A percentile compares a stretch with the other conserved stretches of the same genome.
Conservation (phyloP, 2,329 filamentous ascomycete species). For the Fusarium agapanthi region DNA sequence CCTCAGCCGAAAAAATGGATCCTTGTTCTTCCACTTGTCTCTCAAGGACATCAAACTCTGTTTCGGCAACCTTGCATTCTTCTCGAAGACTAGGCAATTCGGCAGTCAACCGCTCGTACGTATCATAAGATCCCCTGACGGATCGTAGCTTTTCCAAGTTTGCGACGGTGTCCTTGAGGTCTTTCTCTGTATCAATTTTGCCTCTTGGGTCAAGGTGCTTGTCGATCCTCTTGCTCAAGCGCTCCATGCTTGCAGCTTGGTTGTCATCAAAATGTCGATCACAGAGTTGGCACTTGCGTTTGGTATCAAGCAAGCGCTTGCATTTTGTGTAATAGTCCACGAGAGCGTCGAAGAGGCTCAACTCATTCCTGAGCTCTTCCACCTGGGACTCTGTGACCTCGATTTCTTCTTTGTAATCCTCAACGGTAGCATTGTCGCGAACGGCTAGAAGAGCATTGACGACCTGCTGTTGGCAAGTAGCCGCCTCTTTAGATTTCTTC, state of each 20-base stretch:
- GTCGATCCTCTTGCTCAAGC: constrained; percentile 73
- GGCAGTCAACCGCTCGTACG: constrained; percentile 72
- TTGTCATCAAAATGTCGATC: constrained; percentile 72
- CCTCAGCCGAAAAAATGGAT: constrained; percentile 68
- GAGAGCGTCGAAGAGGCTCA: constrained; percentile 74
- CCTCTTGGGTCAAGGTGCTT: constrained; percentile 69
- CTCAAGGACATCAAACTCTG: constrained; percentile 68
- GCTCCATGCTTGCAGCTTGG: constrained; percentile 64
- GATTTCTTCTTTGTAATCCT: constrained; percentile 63
- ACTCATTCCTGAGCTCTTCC: constrained; percentile 69
- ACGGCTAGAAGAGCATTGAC: constrained; percentile 57
- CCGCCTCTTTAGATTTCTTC: constrained; percentile 69
- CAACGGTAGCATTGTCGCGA: constrained; percentile 57
- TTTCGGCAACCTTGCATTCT: constrained; percentile 69
- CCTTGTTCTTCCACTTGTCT: constrained; percentile 74
- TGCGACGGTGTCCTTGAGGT: constrained; percentile 61
- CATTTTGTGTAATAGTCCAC: constrained; percentile 77
- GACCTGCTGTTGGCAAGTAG: constrained; percentile 67
- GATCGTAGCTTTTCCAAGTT: constrained; percentile 68
- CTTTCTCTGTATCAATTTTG: constrained; percentile 68
- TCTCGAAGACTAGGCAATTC: constrained; percentile 76
- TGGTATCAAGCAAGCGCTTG: constrained; percentile 69
- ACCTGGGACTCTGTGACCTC: constrained; percentile 63
- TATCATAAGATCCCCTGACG: constrained; percentile 75
- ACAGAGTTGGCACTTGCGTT: constrained; percentile 82